phyloP scores from a whole-genome alignment of 2,329 filamentous ascomycete genomes.

The Pseudohalonectria lignicola region DNA sequence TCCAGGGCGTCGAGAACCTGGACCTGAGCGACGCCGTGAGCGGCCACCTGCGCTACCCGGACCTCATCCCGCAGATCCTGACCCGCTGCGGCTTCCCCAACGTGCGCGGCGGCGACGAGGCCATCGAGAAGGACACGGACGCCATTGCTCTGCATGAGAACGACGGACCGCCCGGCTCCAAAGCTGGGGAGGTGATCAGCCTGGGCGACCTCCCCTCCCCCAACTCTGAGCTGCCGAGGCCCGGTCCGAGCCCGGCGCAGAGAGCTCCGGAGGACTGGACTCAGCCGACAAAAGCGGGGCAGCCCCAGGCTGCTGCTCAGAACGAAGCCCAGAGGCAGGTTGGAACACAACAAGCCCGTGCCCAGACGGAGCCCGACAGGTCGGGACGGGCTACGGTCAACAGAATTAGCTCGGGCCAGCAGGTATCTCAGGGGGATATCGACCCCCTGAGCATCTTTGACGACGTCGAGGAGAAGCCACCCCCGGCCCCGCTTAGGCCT shows the following conservation, averaged over 20 bases:
- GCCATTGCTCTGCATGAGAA: constrained; percentile 19
- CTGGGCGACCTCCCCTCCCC: constrained; percentile 22
- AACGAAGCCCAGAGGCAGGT: too few species aligned
- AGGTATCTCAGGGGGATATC: background rate
- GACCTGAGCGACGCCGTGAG: constrained; percentile 39
- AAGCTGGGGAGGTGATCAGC: constrained; percentile 27
- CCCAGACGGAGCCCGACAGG: background rate
- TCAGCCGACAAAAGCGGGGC: constrained; percentile 1
- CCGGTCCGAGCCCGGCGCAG: constrained; percentile 1
- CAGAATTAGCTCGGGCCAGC: constrained; percentile 2
- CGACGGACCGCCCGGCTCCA: constrained; percentile 15
- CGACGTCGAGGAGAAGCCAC: background rate
- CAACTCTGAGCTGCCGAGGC: constrained; percentile 2
- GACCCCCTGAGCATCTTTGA: constrained; percentile 1
- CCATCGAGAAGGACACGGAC: constrained; percentile 39
- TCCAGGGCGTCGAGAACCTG: constrained; percentile 53
- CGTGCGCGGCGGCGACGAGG: constrained; percentile 27
- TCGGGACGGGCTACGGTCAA: background rate
- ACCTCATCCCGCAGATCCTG: constrained; percentile 38
- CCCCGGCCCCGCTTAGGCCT: too few species aligned
- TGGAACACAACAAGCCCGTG: too few species aligned
- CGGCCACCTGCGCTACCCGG: constrained; percentile 24
- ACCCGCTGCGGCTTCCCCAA: constrained; percentile 38
- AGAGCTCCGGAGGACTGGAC: too few species aligned
- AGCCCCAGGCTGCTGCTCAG: too few species aligned